Percentiles rank a stretch among this genome's conserved stretches.
phyloP scores from a whole-genome alignment of 805 yeast genomes.

The Yueomyces sinensis region DNA sequence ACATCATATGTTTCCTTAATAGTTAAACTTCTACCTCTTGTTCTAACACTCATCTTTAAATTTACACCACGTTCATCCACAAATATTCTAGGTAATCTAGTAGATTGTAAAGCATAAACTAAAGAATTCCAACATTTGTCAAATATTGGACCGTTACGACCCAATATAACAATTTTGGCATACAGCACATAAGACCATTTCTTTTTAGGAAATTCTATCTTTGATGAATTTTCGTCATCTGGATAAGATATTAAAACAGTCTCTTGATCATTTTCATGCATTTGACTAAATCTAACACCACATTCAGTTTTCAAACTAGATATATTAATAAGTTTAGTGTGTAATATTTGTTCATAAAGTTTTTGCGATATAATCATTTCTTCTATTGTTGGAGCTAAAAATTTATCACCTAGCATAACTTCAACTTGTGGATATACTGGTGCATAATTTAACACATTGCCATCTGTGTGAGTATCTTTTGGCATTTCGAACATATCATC shows the following conservation, averaged over 20 bases:
- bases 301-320: constrained; percentile 32
- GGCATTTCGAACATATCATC: constrained; percentile 10
- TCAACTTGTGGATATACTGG: constrained; percentile 64
- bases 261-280: constrained; percentile 35
- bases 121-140: constrained; percentile 66
- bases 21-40: constrained; percentile 37
- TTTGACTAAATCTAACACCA: constrained; percentile 30
- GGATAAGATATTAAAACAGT: constrained; percentile 32
- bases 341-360: constrained; percentile 45
- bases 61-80: constrained; percentile 49
- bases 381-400: constrained; percentile 68
- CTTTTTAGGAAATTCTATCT: constrained; percentile 25
- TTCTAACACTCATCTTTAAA: constrained; percentile 37
- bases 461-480: constrained; percentile 3
- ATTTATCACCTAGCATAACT: constrained; percentile 57
- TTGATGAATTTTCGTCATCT: constrained; percentile 22
- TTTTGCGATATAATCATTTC: constrained; percentile 65
- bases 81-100: constrained; percentile 54
- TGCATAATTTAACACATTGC: constrained; percentile 22
- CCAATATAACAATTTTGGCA: constrained; percentile 64
- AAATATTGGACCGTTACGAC: constrained; percentile 70
- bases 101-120: constrained; percentile 44
- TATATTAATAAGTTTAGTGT: constrained; percentile 39
- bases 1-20: constrained; percentile 37
- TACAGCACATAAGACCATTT: constrained; percentile 46